Conservation (phyloP, 2,329 filamentous ascomycete species). For the Parastagonospora avenae region DNA sequence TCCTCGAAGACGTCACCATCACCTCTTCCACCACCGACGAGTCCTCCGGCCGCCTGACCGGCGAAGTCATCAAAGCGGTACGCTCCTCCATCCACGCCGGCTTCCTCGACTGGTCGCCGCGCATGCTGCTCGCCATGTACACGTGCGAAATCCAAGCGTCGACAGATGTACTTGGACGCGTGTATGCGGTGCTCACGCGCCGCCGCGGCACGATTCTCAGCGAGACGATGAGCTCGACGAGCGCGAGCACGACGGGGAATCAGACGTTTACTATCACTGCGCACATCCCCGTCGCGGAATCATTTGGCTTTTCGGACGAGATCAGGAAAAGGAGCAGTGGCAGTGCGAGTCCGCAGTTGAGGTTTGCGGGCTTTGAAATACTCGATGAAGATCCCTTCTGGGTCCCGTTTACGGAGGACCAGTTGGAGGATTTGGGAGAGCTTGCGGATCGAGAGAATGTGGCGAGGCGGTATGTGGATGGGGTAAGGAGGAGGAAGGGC, state of each 20-base stretch:
- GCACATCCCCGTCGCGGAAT: slow-evolving; percentile 87
- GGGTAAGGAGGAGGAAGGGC: slow-evolving; percentile 84
- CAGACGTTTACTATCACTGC: slow-evolving; percentile 95
- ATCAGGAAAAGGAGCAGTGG: slow-evolving; percentile 94
- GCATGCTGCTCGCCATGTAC: slow-evolving; percentile 98
- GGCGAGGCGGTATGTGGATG: slow-evolving; percentile 94
- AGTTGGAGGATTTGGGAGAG: slow-evolving; percentile 94
- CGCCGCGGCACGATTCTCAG: slow-evolving; percentile 87
- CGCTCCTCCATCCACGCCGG: slow-evolving; percentile 82
- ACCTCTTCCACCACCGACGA: slow-evolving; percentile 55
- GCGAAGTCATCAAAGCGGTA: slow-evolving; percentile 89
- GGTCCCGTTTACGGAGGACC: slow-evolving; percentile 95
- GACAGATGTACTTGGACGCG: slow-evolving; percentile 90
- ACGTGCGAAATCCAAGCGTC: slow-evolving; percentile 96
- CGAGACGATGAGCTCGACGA: slow-evolving; percentile 91
- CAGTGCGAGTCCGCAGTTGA: slow-evolving; percentile 87
- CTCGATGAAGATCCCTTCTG: slow-evolving; percentile 97
- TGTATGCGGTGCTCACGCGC: slow-evolving; percentile 97
- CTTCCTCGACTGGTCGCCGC: slow-evolving; percentile 94
- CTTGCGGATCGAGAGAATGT: slow-evolving; percentile 93
- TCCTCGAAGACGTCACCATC: slow-evolving; percentile 79
- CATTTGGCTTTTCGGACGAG: slow-evolving; percentile 94
- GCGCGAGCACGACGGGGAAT: slow-evolving; percentile 90
- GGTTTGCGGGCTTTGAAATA: slow-evolving; percentile 91
- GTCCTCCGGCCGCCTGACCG: slow-evolving; percentile 76